These are phyloP conservation scores for Coemansia biformis DNA, from an alignment of 192 early-diverging fungal species.

Conservation along the genomic window DNA sequence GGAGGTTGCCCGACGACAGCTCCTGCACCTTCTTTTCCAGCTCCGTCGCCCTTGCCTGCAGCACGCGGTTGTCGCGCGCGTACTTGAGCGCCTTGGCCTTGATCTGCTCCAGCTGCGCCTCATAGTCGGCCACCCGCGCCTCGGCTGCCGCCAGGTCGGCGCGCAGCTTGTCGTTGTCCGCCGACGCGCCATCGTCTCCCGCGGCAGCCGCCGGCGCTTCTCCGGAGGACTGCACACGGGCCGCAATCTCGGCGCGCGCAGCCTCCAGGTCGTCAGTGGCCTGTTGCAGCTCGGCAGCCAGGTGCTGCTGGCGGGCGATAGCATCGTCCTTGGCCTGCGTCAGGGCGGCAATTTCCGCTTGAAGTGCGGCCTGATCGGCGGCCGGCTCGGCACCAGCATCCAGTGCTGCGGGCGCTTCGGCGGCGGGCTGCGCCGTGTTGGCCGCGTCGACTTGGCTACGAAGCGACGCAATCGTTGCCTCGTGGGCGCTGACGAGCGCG, in stretches of 20 bases:
- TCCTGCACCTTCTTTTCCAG: constrained; percentile 27
- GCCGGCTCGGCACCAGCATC: constrained; percentile 3
- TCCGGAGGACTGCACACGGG: not conserved
- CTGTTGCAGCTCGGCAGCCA: constrained; percentile 16
- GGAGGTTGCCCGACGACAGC: constrained; percentile 8
- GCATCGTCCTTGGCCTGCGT: constrained; percentile 40
- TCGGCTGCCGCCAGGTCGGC: constrained; percentile 40
- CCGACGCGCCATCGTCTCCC: constrained; percentile 9
- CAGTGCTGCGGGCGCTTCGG: too few relatives aligned
- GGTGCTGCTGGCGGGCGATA: constrained; percentile 27
- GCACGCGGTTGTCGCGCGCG: constrained; percentile 36
- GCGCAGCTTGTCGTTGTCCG: constrained; percentile 51
- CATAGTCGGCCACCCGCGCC: constrained; percentile 28
- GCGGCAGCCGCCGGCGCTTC: constrained; percentile 4
- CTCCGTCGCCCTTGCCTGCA: constrained; percentile 24
- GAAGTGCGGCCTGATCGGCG: constrained; percentile 12
- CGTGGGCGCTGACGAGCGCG: constrained; percentile 12
- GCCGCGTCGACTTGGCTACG: constrained; percentile 17
- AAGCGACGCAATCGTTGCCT: constrained; percentile 29
- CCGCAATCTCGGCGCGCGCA: constrained; percentile 1
- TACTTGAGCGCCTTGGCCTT: constrained; percentile 35
- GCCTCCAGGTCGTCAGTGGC: constrained; percentile 8
- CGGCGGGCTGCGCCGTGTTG: constrained; percentile 1
- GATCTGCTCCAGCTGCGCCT: constrained; percentile 38
- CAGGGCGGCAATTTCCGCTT: constrained; percentile 27